Base-by-base conservation (phyloP, 2,329 filamentous ascomycete genomes). In the Trichoderma endophyticum region DNA sequence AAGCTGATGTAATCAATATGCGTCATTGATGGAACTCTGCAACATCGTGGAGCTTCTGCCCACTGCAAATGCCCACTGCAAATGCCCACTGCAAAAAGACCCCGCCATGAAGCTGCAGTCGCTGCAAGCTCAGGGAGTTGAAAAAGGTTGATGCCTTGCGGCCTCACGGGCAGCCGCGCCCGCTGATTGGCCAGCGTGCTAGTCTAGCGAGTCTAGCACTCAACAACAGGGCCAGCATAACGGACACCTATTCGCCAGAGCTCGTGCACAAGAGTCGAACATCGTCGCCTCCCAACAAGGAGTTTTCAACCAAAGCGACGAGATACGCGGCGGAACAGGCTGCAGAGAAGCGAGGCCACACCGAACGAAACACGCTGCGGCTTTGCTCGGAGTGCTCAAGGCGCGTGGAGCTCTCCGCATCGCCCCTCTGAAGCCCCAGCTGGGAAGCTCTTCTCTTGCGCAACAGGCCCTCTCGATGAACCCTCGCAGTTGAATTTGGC, bases 401-500 rank as follows among this genome's bases (percentile, higher is more conserved):
- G 73, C 73, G 73, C 71, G 61, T 72, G 71, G 57, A 71, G 64
- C 64, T 62, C 61, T 62, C 67, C 36, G 32, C 57, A n/a, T 72
- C 69, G 71, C 68, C 74, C 70, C 67, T 72, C 68, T 69, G 43
- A 62, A 65, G 73, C 70, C 66, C 74, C 73, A 21, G 77, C 73
- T 74, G 57, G 74, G 72, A 73, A 73, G 67, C 70, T 73, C 71
- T 73, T 71, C 66, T 73, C 75, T 74, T 72, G 72, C 74, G 74
- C 72, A 73, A 70, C 73, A 70, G 72, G 74, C 74, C 75, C 80
- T 77, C 81, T 82, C 81, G 75, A 82, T 82, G 81, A 78, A 75
- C 80, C 76, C 79, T 76, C 73, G 77, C 78, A 78, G 76, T 77
- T 79, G 77, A 79, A 61, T 75, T 70, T 78, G 78, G 77, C 80